Percentiles rank a stretch among this genome's conserved stretches.
These are phyloP conservation scores for Ophiostoma perfectum DNA, from an alignment of 2,329 filamentous ascomycete genomes.

Conservation along the genomic window DNA sequence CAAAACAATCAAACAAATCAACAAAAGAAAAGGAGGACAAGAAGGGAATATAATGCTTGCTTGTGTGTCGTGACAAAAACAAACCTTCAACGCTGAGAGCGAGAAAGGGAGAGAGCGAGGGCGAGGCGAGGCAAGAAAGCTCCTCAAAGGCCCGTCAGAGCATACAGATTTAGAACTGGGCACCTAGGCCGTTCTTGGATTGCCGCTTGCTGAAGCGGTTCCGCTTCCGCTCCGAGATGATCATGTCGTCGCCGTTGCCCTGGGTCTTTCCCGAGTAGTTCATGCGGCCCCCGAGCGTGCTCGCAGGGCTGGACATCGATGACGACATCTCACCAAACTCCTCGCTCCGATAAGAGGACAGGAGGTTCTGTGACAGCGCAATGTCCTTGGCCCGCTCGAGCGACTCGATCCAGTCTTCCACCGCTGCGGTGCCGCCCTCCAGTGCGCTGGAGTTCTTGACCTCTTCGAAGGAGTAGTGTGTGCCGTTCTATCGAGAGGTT, in stretches of 20 bases:
- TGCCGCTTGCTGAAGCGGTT: slow-evolving; percentile 85
- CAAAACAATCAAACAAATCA: not conserved
- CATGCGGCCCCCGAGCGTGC: slow-evolving; percentile 60
- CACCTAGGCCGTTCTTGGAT: slow-evolving; percentile 87
- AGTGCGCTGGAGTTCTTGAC: slow-evolving; percentile 62
- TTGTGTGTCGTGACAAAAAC: not conserved
- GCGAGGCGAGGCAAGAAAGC: not conserved
- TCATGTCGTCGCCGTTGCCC: slow-evolving; percentile 46
- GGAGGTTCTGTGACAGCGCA: slow-evolving; percentile 66
- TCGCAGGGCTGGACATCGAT: slow-evolving; percentile 68
- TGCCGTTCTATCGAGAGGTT: slow-evolving; percentile 60
- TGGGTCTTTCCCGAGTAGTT: slow-evolving; percentile 55
- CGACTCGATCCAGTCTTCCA: slow-evolving; percentile 88
- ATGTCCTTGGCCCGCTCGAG: slow-evolving; percentile 82
- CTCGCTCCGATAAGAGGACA: slow-evolving; percentile 61
- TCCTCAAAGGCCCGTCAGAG: not conserved
- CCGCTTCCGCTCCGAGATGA: slow-evolving; percentile 43
- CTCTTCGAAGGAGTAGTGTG: slow-evolving; percentile 91
- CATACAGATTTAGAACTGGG: slow-evolving; percentile 59
- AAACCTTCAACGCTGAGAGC: not conserved
- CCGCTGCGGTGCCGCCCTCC: slow-evolving; percentile 60
- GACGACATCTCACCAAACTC: slow-evolving; percentile 65
- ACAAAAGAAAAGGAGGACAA: not conserved
- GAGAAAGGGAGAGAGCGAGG: not conserved
- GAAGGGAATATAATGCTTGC: slow-evolving; percentile 18